phyloP scores from a whole-genome alignment of 2,329 filamentous ascomycete species.

The Ascochyta clinopodiicola region DNA sequence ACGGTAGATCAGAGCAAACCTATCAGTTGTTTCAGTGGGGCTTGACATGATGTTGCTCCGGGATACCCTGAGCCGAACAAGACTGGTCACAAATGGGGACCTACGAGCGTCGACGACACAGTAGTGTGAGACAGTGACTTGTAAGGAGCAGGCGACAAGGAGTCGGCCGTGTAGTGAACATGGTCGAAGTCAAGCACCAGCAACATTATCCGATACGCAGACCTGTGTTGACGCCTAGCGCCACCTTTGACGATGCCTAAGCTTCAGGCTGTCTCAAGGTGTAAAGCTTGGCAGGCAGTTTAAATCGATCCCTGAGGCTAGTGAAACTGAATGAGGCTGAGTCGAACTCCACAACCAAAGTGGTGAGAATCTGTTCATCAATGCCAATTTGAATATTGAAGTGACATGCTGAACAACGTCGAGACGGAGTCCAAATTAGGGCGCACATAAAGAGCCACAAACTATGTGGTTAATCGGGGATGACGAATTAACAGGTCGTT shows the following conservation, averaged over 20 bases:
- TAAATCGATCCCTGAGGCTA: constrained; percentile 21
- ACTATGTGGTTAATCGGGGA: not conserved
- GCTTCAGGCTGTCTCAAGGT: constrained; percentile 26
- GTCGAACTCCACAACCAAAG: constrained; percentile 3
- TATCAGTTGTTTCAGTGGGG: constrained; percentile 25
- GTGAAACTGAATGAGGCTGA: constrained; percentile 33
- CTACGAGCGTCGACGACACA: constrained; percentile 11
- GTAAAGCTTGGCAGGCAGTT: constrained; percentile 36
- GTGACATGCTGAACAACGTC: not conserved
- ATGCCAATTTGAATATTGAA: not conserved
- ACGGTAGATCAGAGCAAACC: constrained; percentile 25
- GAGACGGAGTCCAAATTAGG: not conserved
- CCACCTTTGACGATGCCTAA: constrained; percentile 22
- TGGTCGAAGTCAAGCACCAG: constrained; percentile 7
- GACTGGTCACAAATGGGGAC: constrained; percentile 9
- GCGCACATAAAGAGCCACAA: not conserved
- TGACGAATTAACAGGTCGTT: not conserved
- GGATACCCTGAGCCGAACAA: constrained; percentile 7
- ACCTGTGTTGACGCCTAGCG: constrained; percentile 10
- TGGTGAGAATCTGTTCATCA: not conserved
- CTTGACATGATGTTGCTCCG: constrained; percentile 15
- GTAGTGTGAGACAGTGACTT: constrained; percentile 21
- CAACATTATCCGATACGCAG: constrained; percentile 1
- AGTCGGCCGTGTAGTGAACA: not conserved
- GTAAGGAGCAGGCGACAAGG: constrained; percentile 1